Percentiles rank a stretch among this genome's conserved stretches.
phyloP scores from a whole-genome alignment of 164 flowering plant species.

The Platanus orientalis region DNA sequence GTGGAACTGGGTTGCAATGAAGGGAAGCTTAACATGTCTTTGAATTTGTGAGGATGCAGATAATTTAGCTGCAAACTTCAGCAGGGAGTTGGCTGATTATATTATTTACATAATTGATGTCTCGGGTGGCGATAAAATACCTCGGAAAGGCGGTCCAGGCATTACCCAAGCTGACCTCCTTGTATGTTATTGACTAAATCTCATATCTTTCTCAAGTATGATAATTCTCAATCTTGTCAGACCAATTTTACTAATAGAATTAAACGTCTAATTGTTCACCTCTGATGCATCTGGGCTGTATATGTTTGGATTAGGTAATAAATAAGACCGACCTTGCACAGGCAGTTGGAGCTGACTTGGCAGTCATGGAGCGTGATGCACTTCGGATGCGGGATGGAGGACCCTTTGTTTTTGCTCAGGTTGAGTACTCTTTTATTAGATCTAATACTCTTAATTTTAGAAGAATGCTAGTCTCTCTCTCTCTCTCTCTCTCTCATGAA shows the following conservation, averaged over 20 bases:
- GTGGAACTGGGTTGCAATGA: background rate
- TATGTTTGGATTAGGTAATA: constrained; percentile 54
- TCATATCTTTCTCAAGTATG: background rate
- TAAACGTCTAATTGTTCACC: too few species aligned
- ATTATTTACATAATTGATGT: constrained; percentile 96
- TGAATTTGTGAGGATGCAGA: constrained; percentile 45
- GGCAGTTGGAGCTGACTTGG: constrained; percentile 92
- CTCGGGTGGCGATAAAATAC: constrained; percentile 95
- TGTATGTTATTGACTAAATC: constrained; percentile 31
- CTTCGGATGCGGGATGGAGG: constrained; percentile 98
- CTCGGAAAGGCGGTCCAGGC: constrained; percentile 98
- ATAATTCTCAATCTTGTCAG: background rate
- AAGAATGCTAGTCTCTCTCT: too few species aligned
- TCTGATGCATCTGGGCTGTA: background rate
- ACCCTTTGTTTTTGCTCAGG: constrained; percentile 98
- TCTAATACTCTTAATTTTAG: background rate
- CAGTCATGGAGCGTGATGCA: constrained; percentile 92
- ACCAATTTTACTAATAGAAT: background rate
- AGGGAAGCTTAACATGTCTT: background rate
- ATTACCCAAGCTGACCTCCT: constrained; percentile 97
- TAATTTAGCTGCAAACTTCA: constrained; percentile 96
- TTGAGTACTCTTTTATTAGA: constrained; percentile 13
- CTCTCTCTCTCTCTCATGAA: background rate
- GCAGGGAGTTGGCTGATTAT: constrained; percentile 94
- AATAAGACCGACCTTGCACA: constrained; percentile 95